A percentile compares a stretch with the other conserved stretches of the same genome.
Evolutionary conservation across 202 grass and related monocot species (phyloP).

Genomic region (Hordeum pubiflorum): DNA sequence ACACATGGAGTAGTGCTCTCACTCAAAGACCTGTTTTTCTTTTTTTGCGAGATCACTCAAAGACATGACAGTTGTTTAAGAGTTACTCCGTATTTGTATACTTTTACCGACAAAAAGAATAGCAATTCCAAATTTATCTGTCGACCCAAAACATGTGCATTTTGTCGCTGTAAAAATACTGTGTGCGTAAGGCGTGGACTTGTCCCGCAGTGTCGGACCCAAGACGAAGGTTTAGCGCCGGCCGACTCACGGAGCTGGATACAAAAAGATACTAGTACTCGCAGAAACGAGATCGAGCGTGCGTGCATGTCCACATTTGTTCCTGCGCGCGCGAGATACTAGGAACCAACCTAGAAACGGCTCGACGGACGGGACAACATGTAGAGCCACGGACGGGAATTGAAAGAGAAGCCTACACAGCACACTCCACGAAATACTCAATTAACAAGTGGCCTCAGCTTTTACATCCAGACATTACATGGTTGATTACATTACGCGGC

Average conservation of each 20-base stretch:
- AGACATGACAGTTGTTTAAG: background rate
- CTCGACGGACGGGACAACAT: constrained; percentile 21
- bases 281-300: background rate
- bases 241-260: background rate
- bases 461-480: constrained; percentile 39
- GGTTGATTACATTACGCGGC: constrained; percentile 4
- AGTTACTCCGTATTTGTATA: background rate
- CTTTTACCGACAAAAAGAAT: background rate
- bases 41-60: too few relatives aligned
- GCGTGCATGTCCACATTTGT: background rate
- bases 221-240: background rate
- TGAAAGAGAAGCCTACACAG: background rate
- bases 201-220: background rate
- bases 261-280: background rate
- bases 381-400: background rate
- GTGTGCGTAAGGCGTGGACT: background rate
- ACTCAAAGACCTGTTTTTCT: too few relatives aligned
- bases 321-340: background rate
- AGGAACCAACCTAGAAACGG: constrained; percentile 32
- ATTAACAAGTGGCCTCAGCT: background rate
- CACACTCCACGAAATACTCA: background rate
- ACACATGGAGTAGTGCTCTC: too few relatives aligned
- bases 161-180: background rate
- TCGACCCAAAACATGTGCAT: background rate
- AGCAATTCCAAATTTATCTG: background rate